phyloP scores from a whole-genome alignment of 257 asterid genomes.

The Marsdenia floribunda region DNA sequence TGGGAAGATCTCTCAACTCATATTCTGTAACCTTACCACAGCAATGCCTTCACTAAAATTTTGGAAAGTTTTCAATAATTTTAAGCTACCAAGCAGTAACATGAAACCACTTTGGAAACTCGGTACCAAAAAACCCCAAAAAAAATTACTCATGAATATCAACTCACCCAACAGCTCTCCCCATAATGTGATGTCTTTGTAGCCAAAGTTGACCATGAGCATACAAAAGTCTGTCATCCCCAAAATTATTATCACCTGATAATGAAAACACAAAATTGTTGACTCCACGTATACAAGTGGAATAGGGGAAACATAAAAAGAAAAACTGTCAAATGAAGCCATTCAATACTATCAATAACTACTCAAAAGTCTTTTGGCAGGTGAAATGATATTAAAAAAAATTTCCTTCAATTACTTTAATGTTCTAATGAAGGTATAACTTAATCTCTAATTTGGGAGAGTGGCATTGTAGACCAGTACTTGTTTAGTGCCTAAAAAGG shows the following conservation, averaged over 20 bases:
- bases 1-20: neutral
- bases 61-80: neutral
- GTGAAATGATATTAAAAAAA: neutral
- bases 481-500: neutral
- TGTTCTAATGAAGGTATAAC: neutral
- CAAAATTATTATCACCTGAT: conserved; percentile 88
- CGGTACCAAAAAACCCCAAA: neutral
- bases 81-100: neutral
- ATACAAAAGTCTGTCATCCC: conserved; percentile 93
- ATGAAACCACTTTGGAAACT: neutral
- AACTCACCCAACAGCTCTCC: conserved; percentile 99
- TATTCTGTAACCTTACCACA: neutral
- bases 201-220: conserved; percentile 98
- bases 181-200: conserved; percentile 91
- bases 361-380: neutral
- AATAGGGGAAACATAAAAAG: neutral
- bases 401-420: neutral
- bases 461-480: neutral
- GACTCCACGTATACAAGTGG: neutral
- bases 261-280: conserved; percentile 19
- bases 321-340: neutral
- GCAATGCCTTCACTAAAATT: neutral
- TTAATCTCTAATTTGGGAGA: neutral
- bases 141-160: conserved; percentile 9
- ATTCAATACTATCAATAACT: neutral